A percentile compares a stretch with the other conserved stretches of the same genome.
phyloP scores from a whole-genome alignment of 1,284 basidiomycete species.

The Cryptococcus floricola region DNA sequence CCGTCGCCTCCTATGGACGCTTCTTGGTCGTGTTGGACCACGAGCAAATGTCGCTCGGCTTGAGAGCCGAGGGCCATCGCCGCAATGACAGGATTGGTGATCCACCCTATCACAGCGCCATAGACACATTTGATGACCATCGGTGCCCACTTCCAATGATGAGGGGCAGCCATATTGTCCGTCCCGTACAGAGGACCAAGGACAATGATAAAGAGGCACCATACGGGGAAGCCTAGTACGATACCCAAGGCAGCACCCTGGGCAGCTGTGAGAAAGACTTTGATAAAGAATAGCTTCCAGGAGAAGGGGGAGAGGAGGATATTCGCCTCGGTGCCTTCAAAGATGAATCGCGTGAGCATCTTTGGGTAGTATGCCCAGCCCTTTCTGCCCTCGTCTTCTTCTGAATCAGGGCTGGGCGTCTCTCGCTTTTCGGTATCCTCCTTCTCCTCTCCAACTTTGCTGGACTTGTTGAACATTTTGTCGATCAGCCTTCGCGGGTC shows the following conservation, averaged over 20 bases:
- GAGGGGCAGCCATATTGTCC: slow-evolving; percentile 30
- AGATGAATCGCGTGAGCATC: slow-evolving; percentile 48
- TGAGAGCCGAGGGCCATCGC: slow-evolving; percentile 47
- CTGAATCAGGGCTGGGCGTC: not conserved
- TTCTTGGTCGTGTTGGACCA: slow-evolving; percentile 20
- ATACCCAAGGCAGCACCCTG: slow-evolving; percentile 47
- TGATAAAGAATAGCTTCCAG: slow-evolving; percentile 3
- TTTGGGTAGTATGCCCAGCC: slow-evolving; percentile 29
- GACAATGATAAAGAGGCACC: slow-evolving; percentile 46
- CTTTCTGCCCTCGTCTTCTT: not conserved
- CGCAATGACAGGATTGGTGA: slow-evolving; percentile 50
- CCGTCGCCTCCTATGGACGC: slow-evolving; percentile 1
- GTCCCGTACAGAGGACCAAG: slow-evolving; percentile 46
- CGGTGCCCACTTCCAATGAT: slow-evolving; percentile 41
- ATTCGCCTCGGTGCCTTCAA: slow-evolving; percentile 50
- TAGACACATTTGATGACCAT: slow-evolving; percentile 48
- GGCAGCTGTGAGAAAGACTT: slow-evolving; percentile 34
- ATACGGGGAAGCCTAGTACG: slow-evolving; percentile 46
- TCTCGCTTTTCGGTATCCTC: not conserved
- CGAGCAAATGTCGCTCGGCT: slow-evolving; percentile 45
- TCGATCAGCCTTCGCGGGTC: slow-evolving; percentile 33
- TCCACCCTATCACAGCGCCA: slow-evolving; percentile 44
- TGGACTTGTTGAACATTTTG: not conserved
- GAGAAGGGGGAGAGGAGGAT: slow-evolving; percentile 30
- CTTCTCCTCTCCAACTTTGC: not conserved